A percentile compares a stretch with the other conserved stretches of the same genome.
These are phyloP conservation scores for Fraxinus dipetala DNA, from an alignment of 305 asterid genomes.

Conservation along the genomic window DNA sequence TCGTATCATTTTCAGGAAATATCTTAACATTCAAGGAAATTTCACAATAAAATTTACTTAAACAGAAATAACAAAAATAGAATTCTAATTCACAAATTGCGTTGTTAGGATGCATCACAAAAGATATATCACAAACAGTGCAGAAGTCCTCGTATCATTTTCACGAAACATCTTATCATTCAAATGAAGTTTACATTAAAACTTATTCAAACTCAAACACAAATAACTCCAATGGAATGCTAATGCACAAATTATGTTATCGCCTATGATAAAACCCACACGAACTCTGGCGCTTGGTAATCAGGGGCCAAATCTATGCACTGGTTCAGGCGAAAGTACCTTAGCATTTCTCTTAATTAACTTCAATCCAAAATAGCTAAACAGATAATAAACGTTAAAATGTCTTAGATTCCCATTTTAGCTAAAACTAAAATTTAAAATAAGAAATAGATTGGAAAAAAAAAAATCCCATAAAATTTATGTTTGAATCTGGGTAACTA, in stretches of 20 bases:
- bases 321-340: background rate
- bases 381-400: background rate
- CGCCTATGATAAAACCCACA: background rate
- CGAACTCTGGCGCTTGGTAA: background rate
- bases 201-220: background rate
- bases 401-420: background rate
- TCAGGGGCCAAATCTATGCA: background rate
- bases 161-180: background rate
- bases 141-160: background rate
- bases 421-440: background rate
- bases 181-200: background rate
- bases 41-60: background rate
- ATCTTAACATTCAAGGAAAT: background rate
- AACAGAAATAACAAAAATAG: background rate
- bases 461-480: background rate
- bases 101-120: background rate
- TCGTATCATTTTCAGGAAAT: background rate
- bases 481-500: background rate
- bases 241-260: background rate
- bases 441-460: background rate
- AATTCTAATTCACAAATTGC: background rate
- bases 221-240: background rate
- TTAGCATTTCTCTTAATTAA: background rate
- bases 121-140: background rate
- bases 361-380: background rate